Conservation (phyloP, 2,329 filamentous ascomycete genomes). For the Tolypocladium cylindrosporum region DNA sequence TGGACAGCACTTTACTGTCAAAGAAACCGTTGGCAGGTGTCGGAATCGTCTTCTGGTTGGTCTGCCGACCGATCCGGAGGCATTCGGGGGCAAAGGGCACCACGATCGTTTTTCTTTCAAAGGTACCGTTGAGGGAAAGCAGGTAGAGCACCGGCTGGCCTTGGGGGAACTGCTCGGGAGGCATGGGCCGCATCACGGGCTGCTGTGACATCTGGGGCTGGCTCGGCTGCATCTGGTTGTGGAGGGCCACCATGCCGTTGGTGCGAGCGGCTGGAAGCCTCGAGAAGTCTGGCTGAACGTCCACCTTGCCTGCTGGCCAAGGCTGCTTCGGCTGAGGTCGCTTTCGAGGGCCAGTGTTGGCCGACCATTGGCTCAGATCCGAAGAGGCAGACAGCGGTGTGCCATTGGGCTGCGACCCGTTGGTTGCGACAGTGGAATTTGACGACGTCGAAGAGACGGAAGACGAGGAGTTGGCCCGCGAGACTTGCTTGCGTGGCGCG, state of each 20-base stretch:
- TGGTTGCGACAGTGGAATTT: conserved; percentile 52
- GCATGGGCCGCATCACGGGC: conserved; percentile 51
- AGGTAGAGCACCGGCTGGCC: conserved; percentile 75
- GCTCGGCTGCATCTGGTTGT: conserved; percentile 22
- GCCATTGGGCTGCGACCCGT: conserved; percentile 53
- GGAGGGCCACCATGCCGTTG: conserved; percentile 29
- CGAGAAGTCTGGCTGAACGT: conserved; percentile 36
- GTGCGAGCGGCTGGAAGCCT: conserved; percentile 31
- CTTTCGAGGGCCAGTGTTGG: conserved; percentile 38
- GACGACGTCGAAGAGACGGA: conserved; percentile 63
- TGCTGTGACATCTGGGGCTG: conserved; percentile 30
- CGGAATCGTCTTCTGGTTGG: conserved; percentile 90
- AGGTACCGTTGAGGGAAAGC: conserved; percentile 86
- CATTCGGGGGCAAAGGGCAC: conserved; percentile 93
- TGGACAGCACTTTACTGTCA: conserved; percentile 92
- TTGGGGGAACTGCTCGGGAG: conserved; percentile 46
- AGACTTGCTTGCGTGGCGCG: conserved; percentile 76
- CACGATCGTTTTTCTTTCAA: conserved; percentile 91
- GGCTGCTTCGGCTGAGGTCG: conserved; percentile 38
- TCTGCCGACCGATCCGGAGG: conserved; percentile 88
- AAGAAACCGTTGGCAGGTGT: conserved; percentile 91
- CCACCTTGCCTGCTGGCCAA: conserved; percentile 39
- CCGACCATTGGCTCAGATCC: conserved; percentile 41
- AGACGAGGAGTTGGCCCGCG: conserved; percentile 84
- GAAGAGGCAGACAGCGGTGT: conserved; percentile 34